Conservation (phyloP, 2,329 filamentous ascomycete genomes). For the Aspergillus pseudoviridinutans region DNA sequence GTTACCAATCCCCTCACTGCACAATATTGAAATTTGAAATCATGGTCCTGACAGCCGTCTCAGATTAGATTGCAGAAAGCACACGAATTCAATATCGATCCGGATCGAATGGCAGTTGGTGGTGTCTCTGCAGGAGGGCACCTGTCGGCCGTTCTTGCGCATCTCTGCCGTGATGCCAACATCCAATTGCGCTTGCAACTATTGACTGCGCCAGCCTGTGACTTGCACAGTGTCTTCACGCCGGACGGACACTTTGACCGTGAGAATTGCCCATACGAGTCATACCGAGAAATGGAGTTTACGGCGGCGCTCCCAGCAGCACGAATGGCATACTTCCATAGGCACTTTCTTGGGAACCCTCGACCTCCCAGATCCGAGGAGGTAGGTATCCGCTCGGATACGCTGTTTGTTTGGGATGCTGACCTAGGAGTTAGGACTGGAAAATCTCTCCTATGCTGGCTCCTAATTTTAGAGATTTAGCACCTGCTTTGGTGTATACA, state of each 20-base stretch:
- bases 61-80: slow-evolving; percentile 31
- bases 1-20: not conserved
- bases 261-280: slow-evolving; percentile 35
- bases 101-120: slow-evolving; percentile 33
- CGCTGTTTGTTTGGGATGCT: slow-evolving; percentile 2
- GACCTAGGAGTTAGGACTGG: slow-evolving; percentile 32
- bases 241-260: slow-evolving; percentile 32
- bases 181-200: slow-evolving; percentile 36
- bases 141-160: slow-evolving; percentile 36
- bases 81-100: slow-evolving; percentile 33
- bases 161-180: slow-evolving; percentile 35
- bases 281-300: slow-evolving; percentile 38
- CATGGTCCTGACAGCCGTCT: slow-evolving; percentile 1
- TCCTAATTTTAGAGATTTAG: slow-evolving; percentile 31
- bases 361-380: slow-evolving; percentile 32
- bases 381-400: slow-evolving; percentile 20
- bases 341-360: slow-evolving; percentile 35
- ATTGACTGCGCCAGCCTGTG: slow-evolving; percentile 34
- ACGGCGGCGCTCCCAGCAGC: slow-evolving; percentile 32
- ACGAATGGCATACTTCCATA: slow-evolving; percentile 39
- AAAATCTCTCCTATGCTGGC: slow-evolving; percentile 41
- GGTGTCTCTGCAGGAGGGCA: slow-evolving; percentile 40
- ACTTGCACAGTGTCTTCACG: slow-evolving; percentile 35
- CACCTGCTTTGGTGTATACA: slow-evolving; percentile 37
- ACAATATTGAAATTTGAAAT: not conserved